These are phyloP conservation scores for Themeda triandra DNA, from an alignment of 176 grass and related monocot genomes.

Conservation along the genomic window DNA sequence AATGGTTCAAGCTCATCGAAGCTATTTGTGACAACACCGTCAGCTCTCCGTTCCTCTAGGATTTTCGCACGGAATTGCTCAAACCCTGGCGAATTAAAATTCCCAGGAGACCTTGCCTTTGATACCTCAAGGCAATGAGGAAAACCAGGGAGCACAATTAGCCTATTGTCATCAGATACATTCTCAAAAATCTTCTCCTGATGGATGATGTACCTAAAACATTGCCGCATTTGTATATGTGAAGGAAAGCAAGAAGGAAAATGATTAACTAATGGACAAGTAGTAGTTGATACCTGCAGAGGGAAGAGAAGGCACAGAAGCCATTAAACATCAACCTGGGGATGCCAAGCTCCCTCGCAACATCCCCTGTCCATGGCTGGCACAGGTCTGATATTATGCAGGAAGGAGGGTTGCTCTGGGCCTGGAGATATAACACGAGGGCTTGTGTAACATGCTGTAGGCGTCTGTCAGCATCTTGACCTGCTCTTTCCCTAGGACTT, in stretches of 20 bases:
- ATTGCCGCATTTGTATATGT: not conserved
- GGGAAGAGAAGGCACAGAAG: slow-evolving; percentile 34
- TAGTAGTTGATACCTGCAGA: slow-evolving; percentile 18
- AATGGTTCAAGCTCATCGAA: slow-evolving; percentile 37
- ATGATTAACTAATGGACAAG: not conserved
- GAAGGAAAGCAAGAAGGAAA: not conserved
- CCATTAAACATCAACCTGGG: slow-evolving; percentile 53
- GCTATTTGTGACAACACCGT: slow-evolving; percentile 33
- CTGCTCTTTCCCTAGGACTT: slow-evolving; percentile 9
- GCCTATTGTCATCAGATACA: slow-evolving; percentile 6
- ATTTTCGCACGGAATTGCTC: slow-evolving; percentile 7
- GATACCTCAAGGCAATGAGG: slow-evolving; percentile 17
- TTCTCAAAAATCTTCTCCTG: slow-evolving; percentile 8
- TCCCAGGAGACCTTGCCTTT: not conserved
- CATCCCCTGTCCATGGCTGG: slow-evolving; percentile 46
- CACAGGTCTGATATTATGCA: slow-evolving; percentile 54
- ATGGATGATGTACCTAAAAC: slow-evolving; percentile 25
- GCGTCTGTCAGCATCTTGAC: slow-evolving; percentile 23
- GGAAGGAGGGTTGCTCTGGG: slow-evolving; percentile 8
- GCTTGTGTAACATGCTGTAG: slow-evolving; percentile 10
- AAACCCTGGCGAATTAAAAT: slow-evolving; percentile 12
- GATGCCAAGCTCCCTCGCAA: slow-evolving; percentile 58
- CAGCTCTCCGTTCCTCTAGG: not conserved
- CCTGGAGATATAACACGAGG: slow-evolving; percentile 27
- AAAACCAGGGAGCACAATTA: slow-evolving; percentile 17